Conservation (phyloP, 495 filamentous ascomycete species). For the Choiromyces venosus region DNA sequence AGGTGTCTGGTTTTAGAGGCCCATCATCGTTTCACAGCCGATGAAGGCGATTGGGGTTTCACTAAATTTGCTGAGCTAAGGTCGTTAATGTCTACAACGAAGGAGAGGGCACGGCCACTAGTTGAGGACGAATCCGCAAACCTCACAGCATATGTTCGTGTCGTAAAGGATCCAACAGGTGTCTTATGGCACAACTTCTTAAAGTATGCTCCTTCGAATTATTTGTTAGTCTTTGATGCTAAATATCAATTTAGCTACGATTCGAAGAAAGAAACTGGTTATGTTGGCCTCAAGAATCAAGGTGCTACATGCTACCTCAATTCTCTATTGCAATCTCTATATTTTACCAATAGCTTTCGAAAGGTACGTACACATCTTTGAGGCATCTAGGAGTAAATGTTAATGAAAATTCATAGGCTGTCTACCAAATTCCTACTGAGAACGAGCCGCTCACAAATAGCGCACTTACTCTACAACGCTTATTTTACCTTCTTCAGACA, state of each 20-base stretch:
- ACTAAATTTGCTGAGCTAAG: slow-evolving; percentile 83
- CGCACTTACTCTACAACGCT: slow-evolving; percentile 85
- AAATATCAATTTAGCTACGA: slow-evolving; percentile 63
- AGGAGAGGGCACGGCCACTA: slow-evolving; percentile 64
- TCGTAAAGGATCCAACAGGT: slow-evolving; percentile 94
- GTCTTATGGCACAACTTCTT: slow-evolving; percentile 99
- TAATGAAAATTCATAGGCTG: slow-evolving; percentile 55
- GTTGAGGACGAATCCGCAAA: slow-evolving; percentile 82
- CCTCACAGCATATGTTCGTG: slow-evolving; percentile 85
- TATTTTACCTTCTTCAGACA: slow-evolving; percentile 92
- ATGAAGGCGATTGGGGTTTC: slow-evolving; percentile 99
- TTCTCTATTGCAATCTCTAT: slow-evolving; percentile 91
- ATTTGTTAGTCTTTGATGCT: slow-evolving; percentile 10
- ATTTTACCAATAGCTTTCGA: slow-evolving; percentile 94
- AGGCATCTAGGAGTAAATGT: slow-evolving; percentile 8
- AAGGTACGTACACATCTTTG: slow-evolving; percentile 55
- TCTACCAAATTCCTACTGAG: slow-evolving; percentile 90
- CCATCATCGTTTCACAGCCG: slow-evolving; percentile 86
- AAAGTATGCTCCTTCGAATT: slow-evolving; percentile 53
- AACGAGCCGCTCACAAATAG: slow-evolving; percentile 78
- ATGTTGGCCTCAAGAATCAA: slow-evolving; percentile 94
- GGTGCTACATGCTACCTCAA: slow-evolving; percentile 98
- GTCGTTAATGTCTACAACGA: slow-evolving; percentile 65
- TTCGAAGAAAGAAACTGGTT: slow-evolving; percentile 96
- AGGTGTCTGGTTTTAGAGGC: slow-evolving; percentile 47